Base-by-base conservation (phyloP, 768 basidiomycete species). In the Termitomyces sp. region DNA sequence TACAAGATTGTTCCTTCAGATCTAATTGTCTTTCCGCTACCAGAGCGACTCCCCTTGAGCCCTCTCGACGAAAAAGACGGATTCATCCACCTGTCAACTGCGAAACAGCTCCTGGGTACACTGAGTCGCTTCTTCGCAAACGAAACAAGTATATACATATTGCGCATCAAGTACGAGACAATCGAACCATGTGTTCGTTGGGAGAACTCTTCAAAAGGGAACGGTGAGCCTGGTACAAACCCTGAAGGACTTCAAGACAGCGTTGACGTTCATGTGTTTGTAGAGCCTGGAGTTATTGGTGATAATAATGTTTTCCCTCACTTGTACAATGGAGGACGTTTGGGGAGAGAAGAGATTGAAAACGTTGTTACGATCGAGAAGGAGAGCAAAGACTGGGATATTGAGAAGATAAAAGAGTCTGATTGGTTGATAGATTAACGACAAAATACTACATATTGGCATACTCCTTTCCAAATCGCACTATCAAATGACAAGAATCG, bases 1-100 rank as follows among this genome's bases (percentile, higher is more conserved):
- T 88, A 87, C 75, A 88, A 87, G 64, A 78, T 88, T 60, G 69
- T 86, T 35, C 73, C 78, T 41, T 71, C 77, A 9, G 63, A 75
- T 9, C 70, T 61, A 35, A 56, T 61, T 33, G 68, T 75, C 2
- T 67, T 67, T 7, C 72, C 71, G 1, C 69, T 85, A 14, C 83
- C 84, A 7, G 67, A 72, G 2, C 66, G 61, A 3, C 74, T 86
- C 30, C 82, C 82, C 20, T 65, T 85, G 47, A 84, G 82, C 59
- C 64, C 71, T 18, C 70, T 86, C 14, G 84, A 86, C 60, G 54
- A 68, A 41, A 52, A 61, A 5, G 77, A 77, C 8, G 78, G 78
- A 0, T 85, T 84, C 63, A 75, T 85, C 61, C 84, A 86, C 63
- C 72, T 85, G 26, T 84, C 82, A 23, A 84, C 82, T 1, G 73